These are phyloP conservation scores for Calocybe gangraenosa DNA, from an alignment of 768 basidiomycete genomes.

Conservation along the genomic window DNA sequence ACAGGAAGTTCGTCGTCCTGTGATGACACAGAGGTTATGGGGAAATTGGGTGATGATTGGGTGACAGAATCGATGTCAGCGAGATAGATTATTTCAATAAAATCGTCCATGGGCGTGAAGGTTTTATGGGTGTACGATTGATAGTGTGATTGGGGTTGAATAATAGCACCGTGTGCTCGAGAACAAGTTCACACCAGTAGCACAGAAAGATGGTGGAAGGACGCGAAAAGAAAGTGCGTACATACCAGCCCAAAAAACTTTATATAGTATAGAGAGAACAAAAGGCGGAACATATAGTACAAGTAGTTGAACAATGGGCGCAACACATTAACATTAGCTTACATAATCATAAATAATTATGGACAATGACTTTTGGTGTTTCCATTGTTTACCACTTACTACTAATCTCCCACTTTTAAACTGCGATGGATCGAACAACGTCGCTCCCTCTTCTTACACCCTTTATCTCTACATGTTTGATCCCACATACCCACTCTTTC, in stretches of 20 bases:
- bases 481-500: constrained; percentile 31
- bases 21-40: background rate
- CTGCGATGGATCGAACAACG: background rate
- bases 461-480: constrained; percentile 10
- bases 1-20: constrained; percentile 4
- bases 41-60: background rate
- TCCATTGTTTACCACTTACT: background rate
- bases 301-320: background rate
- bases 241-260: too few species aligned
- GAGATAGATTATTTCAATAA: background rate
- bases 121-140: too few species aligned
- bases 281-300: too few species aligned
- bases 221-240: too few species aligned
- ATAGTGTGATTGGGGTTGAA: too few species aligned
- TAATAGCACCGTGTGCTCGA: too few species aligned
- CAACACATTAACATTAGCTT: background rate
- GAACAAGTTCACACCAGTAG: too few species aligned
- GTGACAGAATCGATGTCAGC: constrained; percentile 5
- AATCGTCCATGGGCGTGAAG: constrained; percentile 6
- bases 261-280: too few species aligned
- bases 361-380: background rate
- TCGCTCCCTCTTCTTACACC: background rate
- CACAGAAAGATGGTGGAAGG: too few species aligned
- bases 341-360: background rate
- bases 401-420: background rate